Evolutionary conservation across 2,329 filamentous ascomycete genomes (phyloP), one percentile per base, ranked within the genome.

Genomic region (Microsporum ferrugineum): DNA sequence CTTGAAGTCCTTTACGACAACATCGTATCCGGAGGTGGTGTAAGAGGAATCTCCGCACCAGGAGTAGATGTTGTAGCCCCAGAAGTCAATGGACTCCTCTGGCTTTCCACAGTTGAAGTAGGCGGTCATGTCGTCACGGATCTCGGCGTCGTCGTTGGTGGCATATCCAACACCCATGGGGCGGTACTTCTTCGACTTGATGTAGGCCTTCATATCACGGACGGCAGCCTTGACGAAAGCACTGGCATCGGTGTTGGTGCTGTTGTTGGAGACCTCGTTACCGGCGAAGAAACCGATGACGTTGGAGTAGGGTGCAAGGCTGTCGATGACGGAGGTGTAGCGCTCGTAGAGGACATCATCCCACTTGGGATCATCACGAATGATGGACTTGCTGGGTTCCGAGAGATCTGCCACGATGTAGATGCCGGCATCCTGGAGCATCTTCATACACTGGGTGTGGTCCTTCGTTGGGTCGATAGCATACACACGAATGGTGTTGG

Each of bases 11-110:
- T 89, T 76, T 68, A 91, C 91, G 73, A 92, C 88, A 61, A 85
- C 81, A 66, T 87, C 80, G 77, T 91, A 99, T 60, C 90, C 89
- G 2, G 94, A 96, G 63, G 80, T 72, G 39, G 80, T 71, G 78
- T 88, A 94, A 69, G 80, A 84, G 71, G 89, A 95, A 68, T 91
- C 75, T 68, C 92, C 94, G 74, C 94, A 99, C 94, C 94, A 99
- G 59, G 91, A 95, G 83, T 99, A 99, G 78, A 97, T 96, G 82
- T 99, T 99, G 87, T 97, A 97, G 63, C 94, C 94, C 89, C 91
- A 99, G 81, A 95, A 97, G 77, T 99, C 94, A 66, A 97, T 96
- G 63, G 88, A 75, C 71, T 77, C 76, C 6, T 79, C 77, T 38
- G 79, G 72, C 63, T 84, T 75, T 63, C 71, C 66, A 72, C 94